A percentile compares a stretch with the other conserved stretches of the same genome.
phyloP scores from a whole-genome alignment of 306 rosid genomes.

The Dryas octopetala region DNA sequence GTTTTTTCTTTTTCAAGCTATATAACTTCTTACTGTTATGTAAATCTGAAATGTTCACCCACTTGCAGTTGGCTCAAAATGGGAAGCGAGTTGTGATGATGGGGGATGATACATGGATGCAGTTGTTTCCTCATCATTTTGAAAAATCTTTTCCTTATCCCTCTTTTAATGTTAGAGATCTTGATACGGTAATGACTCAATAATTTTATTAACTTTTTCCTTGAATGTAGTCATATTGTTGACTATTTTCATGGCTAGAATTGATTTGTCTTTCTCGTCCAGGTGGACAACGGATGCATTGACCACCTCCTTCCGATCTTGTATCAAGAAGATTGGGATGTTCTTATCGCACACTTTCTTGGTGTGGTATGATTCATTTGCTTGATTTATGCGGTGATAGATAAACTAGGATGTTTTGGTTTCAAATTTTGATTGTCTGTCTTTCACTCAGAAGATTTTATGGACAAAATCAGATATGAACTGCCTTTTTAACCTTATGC shows the following conservation, averaged over 20 bases:
- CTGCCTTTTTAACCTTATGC: neutral
- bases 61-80: slow-evolving; percentile 72
- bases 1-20: slow-evolving; percentile 1
- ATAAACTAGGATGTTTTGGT: slow-evolving; percentile 8
- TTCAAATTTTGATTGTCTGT: neutral
- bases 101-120: slow-evolving; percentile 99
- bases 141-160: slow-evolving; percentile 76
- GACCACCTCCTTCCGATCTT: slow-evolving; percentile 82
- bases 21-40: neutral
- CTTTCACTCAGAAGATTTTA: neutral
- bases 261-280: slow-evolving; percentile 24
- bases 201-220: slow-evolving; percentile 15
- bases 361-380: slow-evolving; percentile 73
- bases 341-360: slow-evolving; percentile 95
- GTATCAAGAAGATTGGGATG: slow-evolving; percentile 88
- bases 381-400: neutral
- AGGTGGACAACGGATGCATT: slow-evolving; percentile 97
- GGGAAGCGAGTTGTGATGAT: slow-evolving; percentile 94
- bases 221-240: slow-evolving; percentile 9
- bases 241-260: slow-evolving; percentile 17
- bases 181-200: slow-evolving; percentile 64
- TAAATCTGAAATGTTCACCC: slow-evolving; percentile 16
- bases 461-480: neutral
- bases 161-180: slow-evolving; percentile 96
- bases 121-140: slow-evolving; percentile 89